Base-by-base conservation (phyloP, 768 basidiomycete species). In the Kwoniella bestiolae region DNA sequence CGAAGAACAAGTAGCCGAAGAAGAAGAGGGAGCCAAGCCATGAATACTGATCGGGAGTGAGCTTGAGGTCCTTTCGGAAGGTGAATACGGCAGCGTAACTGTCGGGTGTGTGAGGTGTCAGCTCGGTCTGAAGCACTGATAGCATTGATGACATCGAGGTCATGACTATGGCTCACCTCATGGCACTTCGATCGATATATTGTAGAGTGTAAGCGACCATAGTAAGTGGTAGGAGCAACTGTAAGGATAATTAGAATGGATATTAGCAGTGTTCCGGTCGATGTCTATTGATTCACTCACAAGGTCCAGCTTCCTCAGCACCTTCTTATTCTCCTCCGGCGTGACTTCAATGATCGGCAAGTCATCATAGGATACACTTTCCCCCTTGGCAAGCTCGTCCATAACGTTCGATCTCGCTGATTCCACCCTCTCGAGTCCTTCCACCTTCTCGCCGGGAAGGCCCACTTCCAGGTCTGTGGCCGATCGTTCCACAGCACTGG, bases 1-100 rank as follows among this genome's bases (percentile, higher is more conserved):
- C 68, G 51, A 71, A 71, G 59, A 72, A 60, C 14, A 75, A 68
- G 59, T 75, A 72, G 18, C 71, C 71, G 23, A 72, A 60, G 62
- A 66, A 72, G 63, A 72, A 72, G 60, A 67, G 53, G 12, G 67
- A 69, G 5, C 70, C 73, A 25, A 75, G 63, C 64, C 67, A 70
- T 7, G 68, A 60, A 52, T 75, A 75, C 31, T 75, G 49, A 34
- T 51, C 58, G 1, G 65, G 41, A 1, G 60, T 70, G 26, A 75
- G 56, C 34, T 68, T 47, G 23, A 68, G 66, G 41, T 75, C 68
- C 60, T 67, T 62, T n/a, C 61, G 45, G 46, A 75, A 69, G 16
- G 63, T 65, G 35, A 71, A 75, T 2, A 75, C 68, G 12, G 73
- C 70, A n/a, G 73, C 65, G 62, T 75, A 75, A 31, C 63, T 65